phyloP scores from a whole-genome alignment of 1,139 yeast species.

The Candida mesenterica region DNA sequence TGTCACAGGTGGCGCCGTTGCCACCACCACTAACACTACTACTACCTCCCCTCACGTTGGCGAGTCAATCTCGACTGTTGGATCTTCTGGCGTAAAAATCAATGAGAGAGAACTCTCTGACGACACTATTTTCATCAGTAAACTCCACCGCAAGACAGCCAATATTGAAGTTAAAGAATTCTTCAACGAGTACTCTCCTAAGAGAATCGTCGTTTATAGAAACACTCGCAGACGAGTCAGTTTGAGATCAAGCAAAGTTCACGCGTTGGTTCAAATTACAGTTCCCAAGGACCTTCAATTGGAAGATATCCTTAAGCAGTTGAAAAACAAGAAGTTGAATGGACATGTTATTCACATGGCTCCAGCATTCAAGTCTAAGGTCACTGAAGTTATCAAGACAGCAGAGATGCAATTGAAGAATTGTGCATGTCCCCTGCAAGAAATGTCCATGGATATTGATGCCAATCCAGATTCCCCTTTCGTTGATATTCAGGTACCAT shows the following conservation, averaged over 20 bases:
- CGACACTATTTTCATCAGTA: conserved; percentile 55
- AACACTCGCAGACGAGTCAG: no score
- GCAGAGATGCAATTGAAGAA: background rate
- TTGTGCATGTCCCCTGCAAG: no score
- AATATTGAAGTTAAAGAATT: conserved; percentile 42
- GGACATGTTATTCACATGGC: conserved; percentile 3
- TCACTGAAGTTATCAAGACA: background rate
- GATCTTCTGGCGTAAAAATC: background rate
- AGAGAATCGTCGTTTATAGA: conserved; percentile 4
- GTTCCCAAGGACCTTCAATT: conserved; percentile 43
- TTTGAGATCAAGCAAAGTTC: no score
- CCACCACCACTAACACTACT: no score
- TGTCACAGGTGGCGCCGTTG: no score
- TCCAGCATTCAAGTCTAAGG: conserved; percentile 3
- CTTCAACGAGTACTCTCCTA: conserved; percentile 45
- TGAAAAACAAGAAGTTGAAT: conserved; percentile 18
- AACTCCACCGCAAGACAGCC: conserved; percentile 38
- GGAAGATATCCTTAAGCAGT: conserved; percentile 40
- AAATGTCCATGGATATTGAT: no score
- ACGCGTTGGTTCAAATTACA: no score
- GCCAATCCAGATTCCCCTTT: no score
- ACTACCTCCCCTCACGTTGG: no score
- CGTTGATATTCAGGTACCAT: no score
- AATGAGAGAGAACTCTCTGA: conserved; percentile 26
- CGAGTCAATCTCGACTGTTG: no score